Conservation (phyloP, 2,329 filamentous ascomycete species). For the Kalaharituber pfeilii region DNA sequence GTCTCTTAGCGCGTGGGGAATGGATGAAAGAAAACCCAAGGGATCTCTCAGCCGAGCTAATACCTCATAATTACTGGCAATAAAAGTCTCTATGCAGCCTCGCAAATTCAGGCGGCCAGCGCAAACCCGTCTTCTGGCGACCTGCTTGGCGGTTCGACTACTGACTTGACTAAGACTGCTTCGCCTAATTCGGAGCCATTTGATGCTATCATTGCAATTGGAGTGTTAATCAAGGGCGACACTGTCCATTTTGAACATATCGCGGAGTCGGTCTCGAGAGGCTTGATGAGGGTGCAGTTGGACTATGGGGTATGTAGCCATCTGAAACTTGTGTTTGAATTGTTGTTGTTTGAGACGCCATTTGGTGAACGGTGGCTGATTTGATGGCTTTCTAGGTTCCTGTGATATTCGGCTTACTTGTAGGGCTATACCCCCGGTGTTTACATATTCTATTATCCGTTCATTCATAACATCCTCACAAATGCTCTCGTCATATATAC, state of each 20-base stretch:
- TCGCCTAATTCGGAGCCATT: too few species aligned
- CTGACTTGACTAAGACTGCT: constrained; percentile 44
- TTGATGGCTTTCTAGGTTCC: constrained; percentile 2
- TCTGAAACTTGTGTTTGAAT: constrained; percentile 31
- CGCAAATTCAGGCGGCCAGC: constrained; percentile 60
- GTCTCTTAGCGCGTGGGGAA: neutral
- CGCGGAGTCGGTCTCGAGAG: constrained; percentile 72
- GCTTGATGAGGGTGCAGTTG: constrained; percentile 83
- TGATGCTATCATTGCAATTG: constrained; percentile 87
- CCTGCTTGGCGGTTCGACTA: constrained; percentile 46
- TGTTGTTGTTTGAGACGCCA: neutral
- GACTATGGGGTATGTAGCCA: constrained; percentile 66
- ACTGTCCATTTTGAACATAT: constrained; percentile 99
- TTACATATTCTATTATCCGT: neutral
- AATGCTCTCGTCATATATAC: too few species aligned
- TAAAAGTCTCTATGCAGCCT: constrained; percentile 63
- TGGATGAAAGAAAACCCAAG: neutral
- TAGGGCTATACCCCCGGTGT: neutral
- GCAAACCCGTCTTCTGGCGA: constrained; percentile 43
- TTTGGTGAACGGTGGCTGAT: neutral
- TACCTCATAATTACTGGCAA: neutral
- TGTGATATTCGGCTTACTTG: constrained; percentile 18
- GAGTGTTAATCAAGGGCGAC: constrained; percentile 93
- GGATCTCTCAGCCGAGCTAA: neutral
- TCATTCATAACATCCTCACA: too few species aligned